phyloP scores from a whole-genome alignment of 2,329 filamentous ascomycete species.

The Tympanopsis confertula region DNA sequence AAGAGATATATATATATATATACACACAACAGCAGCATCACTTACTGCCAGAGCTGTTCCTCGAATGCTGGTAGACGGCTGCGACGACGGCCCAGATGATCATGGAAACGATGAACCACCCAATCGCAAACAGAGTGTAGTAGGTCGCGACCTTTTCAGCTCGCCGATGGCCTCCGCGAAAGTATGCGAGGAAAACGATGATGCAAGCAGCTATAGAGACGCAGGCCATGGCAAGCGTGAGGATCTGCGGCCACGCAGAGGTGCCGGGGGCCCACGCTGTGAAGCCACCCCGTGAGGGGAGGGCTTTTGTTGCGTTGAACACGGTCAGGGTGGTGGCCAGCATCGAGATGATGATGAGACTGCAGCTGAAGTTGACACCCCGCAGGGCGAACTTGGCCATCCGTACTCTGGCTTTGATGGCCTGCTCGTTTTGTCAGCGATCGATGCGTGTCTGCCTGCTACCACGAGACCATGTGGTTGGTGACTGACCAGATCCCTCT shows the following conservation, averaged over 20 bases:
- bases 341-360: constrained; percentile 86
- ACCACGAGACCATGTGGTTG: neutral
- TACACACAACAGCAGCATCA: neutral
- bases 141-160: constrained; percentile 91
- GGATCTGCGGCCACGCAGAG: constrained; percentile 77
- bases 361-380: constrained; percentile 92
- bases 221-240: constrained; percentile 67
- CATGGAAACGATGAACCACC: constrained; percentile 87
- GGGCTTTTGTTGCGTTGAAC: constrained; percentile 73
- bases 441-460: constrained; percentile 16
- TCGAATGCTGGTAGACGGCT: constrained; percentile 69
- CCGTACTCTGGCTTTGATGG: constrained; percentile 81
- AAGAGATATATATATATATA: neutral
- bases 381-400: constrained; percentile 92
- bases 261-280: constrained; percentile 76
- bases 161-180: constrained; percentile 72
- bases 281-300: constrained; percentile 68
- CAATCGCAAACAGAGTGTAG: constrained; percentile 87
- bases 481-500: constrained; percentile 69
- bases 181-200: constrained; percentile 74
- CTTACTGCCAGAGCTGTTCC: constrained; percentile 49
- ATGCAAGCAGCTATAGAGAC: constrained; percentile 73
- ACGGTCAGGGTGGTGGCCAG: constrained; percentile 75
- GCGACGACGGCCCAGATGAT: constrained; percentile 86
- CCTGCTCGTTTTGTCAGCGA: constrained; percentile 40